Evolutionary conservation across 306 rosid genomes (phyloP).

Genomic region (Phaseolus lunatus): DNA sequence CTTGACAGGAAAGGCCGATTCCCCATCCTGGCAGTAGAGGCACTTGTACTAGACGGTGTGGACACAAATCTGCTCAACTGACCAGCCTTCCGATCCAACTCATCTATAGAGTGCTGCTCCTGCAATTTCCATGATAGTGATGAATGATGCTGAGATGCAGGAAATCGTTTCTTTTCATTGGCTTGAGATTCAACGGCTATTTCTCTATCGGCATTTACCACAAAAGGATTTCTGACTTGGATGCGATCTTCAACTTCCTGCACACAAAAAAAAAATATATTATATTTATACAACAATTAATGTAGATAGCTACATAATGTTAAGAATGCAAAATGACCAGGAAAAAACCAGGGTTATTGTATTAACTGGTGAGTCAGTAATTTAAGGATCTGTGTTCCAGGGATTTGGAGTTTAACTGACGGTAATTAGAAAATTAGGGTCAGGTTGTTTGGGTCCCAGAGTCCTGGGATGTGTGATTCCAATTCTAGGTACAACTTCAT

Average conservation of each 20-base stretch:
- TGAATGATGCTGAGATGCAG: conserved; percentile 50
- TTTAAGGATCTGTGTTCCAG: not conserved
- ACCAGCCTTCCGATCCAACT: conserved; percentile 49
- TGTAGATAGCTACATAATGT: not conserved
- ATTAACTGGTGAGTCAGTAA: not conserved
- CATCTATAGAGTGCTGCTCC: conserved; percentile 56
- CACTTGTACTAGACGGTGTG: conserved; percentile 44
- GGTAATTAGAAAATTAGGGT: not conserved
- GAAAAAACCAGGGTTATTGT: not conserved
- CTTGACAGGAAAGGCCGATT: conserved; percentile 49
- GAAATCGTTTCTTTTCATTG: conserved; percentile 54
- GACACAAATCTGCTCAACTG: conserved; percentile 55
- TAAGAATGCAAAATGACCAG: not conserved
- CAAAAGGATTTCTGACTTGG: conserved; percentile 43
- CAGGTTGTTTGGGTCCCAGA: not conserved
- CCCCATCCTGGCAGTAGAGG: conserved; percentile 55
- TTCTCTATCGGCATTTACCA: conserved; percentile 58
- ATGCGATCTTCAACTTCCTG: conserved; percentile 64
- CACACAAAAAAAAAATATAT: conserved; percentile 31
- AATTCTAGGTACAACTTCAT: not conserved
- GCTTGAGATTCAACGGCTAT: conserved; percentile 44
- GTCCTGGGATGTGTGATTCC: not conserved
- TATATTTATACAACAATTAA: not conserved
- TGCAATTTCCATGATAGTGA: conserved; percentile 67
- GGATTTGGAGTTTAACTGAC: not conserved